A percentile compares a stretch with the other conserved stretches of the same genome.
These are phyloP conservation scores for Phytophthora ohioensis DNA, from an alignment of 352 stramenopile species.

Conservation along the genomic window DNA sequence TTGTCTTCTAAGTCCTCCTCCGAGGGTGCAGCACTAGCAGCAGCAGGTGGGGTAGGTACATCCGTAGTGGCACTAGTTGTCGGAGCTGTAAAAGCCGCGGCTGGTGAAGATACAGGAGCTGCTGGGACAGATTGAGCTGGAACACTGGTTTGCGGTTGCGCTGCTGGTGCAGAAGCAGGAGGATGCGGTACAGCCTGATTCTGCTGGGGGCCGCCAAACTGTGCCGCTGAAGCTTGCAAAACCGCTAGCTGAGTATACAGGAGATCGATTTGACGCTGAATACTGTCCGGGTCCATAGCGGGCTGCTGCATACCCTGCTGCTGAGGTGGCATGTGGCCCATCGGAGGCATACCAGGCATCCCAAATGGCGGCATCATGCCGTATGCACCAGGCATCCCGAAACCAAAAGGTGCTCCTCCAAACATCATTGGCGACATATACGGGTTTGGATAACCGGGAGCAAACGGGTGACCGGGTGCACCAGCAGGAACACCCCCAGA, in stretches of 20 bases:
- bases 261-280: constrained; percentile 64
- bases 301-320: constrained; percentile 36
- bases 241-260: constrained; percentile 60
- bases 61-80: constrained; percentile 4
- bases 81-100: constrained; percentile 5
- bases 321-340: constrained; percentile 32
- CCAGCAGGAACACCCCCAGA: constrained; percentile 24
- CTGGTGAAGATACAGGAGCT: constrained; percentile 17
- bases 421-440: constrained; percentile 77
- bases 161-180: constrained; percentile 14
- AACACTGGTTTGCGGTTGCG: constrained; percentile 9
- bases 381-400: constrained; percentile 60
- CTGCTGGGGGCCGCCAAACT: constrained; percentile 28
- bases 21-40: not conserved
- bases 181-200: constrained; percentile 16
- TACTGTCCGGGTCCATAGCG: constrained; percentile 53
- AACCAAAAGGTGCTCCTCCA: constrained; percentile 57
- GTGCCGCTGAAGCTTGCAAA: constrained; percentile 49
- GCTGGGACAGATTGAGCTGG: constrained; percentile 15
- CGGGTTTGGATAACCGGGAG: constrained; percentile 55
- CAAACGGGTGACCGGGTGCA: constrained; percentile 45
- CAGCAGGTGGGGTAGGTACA: constrained; percentile 14
- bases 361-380: constrained; percentile 66
- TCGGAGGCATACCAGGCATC: constrained; percentile 45
- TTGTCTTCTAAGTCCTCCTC: constrained; percentile 58